Conservation (phyloP, 176 grass and related monocot species). For the Carex kokanica region DNA sequence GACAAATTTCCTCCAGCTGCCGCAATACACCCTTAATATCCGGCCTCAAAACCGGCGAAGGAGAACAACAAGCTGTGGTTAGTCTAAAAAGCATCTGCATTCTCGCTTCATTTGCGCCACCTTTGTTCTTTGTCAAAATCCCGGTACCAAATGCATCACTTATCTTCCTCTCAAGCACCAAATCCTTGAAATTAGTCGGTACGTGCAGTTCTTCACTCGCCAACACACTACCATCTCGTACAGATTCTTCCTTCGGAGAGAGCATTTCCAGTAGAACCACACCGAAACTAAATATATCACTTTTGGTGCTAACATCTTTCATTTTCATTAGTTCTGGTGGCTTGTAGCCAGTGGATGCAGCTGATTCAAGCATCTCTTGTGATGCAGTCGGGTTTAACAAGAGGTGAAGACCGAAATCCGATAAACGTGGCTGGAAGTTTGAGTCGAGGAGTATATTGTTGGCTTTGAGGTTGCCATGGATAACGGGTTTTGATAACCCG, state of each 20-base stretch:
- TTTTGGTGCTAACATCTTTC: slow-evolving; percentile 52
- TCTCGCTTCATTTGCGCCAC: slow-evolving; percentile 40
- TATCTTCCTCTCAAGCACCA: slow-evolving; percentile 75
- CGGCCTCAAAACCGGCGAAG: slow-evolving; percentile 65
- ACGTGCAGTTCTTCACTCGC: slow-evolving; percentile 52
- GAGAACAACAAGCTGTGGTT: slow-evolving; percentile 59
- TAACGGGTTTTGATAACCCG: slow-evolving; percentile 50
- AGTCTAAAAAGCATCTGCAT: slow-evolving; percentile 46
- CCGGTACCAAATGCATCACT: slow-evolving; percentile 50
- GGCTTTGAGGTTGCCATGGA: slow-evolving; percentile 90
- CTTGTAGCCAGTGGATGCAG: slow-evolving; percentile 66
- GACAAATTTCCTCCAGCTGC: slow-evolving; percentile 55
- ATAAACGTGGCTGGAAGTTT: slow-evolving; percentile 79
- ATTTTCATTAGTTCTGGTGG: slow-evolving; percentile 87
- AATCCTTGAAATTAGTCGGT: slow-evolving; percentile 57
- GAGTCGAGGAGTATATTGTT: slow-evolving; percentile 87
- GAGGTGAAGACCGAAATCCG: slow-evolving; percentile 82
- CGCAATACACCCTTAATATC: slow-evolving; percentile 52
- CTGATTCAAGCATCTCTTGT: slow-evolving; percentile 76
- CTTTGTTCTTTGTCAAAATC: slow-evolving; percentile 47
- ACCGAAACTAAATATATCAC: slow-evolving; percentile 72
- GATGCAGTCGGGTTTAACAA: slow-evolving; percentile 48
- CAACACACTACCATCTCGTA: slow-evolving; percentile 10
- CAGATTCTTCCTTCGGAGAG: slow-evolving; percentile 50
- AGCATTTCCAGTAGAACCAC: slow-evolving; percentile 90